Evolutionary conservation across 2,329 filamentous ascomycete species (phyloP).

Genomic region (Verticillium longisporum): DNA sequence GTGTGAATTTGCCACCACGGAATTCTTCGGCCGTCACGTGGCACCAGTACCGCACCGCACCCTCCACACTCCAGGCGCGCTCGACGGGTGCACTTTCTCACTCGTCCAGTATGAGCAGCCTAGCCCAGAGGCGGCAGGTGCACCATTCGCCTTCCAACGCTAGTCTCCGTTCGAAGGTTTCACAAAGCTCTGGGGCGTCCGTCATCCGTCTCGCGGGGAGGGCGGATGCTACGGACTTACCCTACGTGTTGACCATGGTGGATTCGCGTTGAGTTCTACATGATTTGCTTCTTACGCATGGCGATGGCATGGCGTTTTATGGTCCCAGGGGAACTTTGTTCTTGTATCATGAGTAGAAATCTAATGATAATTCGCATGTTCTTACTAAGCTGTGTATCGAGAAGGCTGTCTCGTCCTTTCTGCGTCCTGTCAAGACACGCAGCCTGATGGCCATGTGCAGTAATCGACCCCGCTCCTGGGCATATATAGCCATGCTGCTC

Average conservation of each 20-base stretch:
- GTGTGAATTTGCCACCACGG: conserved; percentile 21
- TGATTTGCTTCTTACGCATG: background rate
- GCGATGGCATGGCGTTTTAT: background rate
- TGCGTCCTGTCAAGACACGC: too few relatives aligned
- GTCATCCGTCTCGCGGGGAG: conserved; percentile 41
- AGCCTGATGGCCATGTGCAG: too few relatives aligned
- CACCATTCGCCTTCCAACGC: conserved; percentile 31
- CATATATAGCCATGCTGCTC: too few relatives aligned
- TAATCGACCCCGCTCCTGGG: too few relatives aligned
- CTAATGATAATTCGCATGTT: background rate
- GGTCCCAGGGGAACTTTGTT: background rate
- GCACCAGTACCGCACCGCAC: conserved; percentile 43
- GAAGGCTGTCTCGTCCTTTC: too few relatives aligned
- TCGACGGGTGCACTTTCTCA: conserved; percentile 27
- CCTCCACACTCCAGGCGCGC: conserved; percentile 43
- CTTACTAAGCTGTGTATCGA: too few relatives aligned
- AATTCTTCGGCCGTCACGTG: conserved; percentile 36
- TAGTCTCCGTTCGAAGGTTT: conserved; percentile 30
- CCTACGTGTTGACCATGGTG: conserved; percentile 21
- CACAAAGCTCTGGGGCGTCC: conserved; percentile 28
- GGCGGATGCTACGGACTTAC: conserved; percentile 23
- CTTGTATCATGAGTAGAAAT: background rate
- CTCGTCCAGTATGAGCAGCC: conserved; percentile 28
- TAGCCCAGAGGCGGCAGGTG: conserved; percentile 34
- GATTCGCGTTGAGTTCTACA: conserved; percentile 5